A percentile compares a stretch with the other conserved stretches of the same genome.
phyloP scores from a whole-genome alignment of 2,329 filamentous ascomycete species.

The Penicillium paneum region DNA sequence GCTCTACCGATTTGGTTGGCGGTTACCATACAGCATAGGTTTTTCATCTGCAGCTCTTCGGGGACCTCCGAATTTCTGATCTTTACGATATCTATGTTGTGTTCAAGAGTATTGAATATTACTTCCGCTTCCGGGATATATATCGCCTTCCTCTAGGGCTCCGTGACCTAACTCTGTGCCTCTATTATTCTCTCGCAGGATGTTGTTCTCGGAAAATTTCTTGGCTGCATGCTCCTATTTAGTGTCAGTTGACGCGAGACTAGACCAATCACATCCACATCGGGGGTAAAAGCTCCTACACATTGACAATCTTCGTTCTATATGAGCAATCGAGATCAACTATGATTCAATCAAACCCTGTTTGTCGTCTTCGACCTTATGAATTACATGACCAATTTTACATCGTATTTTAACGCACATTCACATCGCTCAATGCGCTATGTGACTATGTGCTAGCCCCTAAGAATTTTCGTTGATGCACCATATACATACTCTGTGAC shows the following conservation, averaged over 20 bases:
- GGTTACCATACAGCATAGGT: background rate
- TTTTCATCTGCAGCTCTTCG: background rate
- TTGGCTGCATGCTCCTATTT: background rate
- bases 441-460: background rate
- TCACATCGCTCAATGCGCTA: too few species aligned
- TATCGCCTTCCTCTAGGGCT: background rate
- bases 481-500: too few species aligned
- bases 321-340: background rate
- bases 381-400: background rate
- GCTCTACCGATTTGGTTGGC: constrained; percentile 17
- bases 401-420: background rate
- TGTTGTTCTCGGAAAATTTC: background rate
- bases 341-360: background rate
- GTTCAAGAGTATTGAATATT: background rate
- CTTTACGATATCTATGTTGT: background rate
- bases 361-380: background rate
- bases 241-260: background rate
- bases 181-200: too few species aligned
- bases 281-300: background rate
- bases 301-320: background rate
- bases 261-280: background rate
- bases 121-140: background rate
- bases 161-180: background rate
- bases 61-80: background rate
- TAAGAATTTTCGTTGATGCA: background rate